phyloP scores from a whole-genome alignment of 768 basidiomycete species.

The Flagelloscypha sp. region DNA sequence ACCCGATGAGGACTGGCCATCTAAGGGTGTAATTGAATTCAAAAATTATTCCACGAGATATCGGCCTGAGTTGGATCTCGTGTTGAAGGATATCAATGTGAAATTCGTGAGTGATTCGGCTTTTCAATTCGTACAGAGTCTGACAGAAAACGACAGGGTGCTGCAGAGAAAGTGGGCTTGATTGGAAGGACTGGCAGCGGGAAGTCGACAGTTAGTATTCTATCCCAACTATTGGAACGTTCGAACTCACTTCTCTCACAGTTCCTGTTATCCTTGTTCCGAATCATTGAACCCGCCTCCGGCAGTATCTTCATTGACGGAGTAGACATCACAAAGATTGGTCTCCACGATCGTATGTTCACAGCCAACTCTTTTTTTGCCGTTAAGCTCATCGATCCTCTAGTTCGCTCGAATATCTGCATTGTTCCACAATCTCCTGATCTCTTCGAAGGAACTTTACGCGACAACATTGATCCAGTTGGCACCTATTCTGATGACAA shows the following conservation, averaged over 20 bases:
- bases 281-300: conserved; percentile 62
- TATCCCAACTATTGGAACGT: not conserved
- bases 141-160: conserved; percentile 50
- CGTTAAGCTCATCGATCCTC: not conserved
- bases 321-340: conserved; percentile 68
- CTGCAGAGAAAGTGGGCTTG: conserved; percentile 93
- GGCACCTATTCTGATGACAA: conserved; percentile 66
- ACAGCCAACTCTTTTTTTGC: conserved; percentile 2
- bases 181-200: conserved; percentile 80
- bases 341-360: conserved; percentile 58
- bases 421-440: conserved; percentile 82
- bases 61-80: conserved; percentile 69
- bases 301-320: conserved; percentile 69
- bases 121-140: conserved; percentile 4
- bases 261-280: conserved; percentile 66
- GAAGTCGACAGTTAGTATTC: conserved; percentile 56
- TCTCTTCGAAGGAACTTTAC: conserved; percentile 62
- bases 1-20: conserved; percentile 61
- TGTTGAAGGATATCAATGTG: conserved; percentile 69
- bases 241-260: conserved; percentile 13
- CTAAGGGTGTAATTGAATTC: conserved; percentile 66
- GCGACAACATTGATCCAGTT: conserved; percentile 87
- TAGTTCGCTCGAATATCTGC: conserved; percentile 70
- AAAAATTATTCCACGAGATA: conserved; percentile 74
- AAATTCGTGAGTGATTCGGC: conserved; percentile 54